phyloP scores from a whole-genome alignment of 345 rosid species.

The Eucalyptus pauciflora region DNA sequence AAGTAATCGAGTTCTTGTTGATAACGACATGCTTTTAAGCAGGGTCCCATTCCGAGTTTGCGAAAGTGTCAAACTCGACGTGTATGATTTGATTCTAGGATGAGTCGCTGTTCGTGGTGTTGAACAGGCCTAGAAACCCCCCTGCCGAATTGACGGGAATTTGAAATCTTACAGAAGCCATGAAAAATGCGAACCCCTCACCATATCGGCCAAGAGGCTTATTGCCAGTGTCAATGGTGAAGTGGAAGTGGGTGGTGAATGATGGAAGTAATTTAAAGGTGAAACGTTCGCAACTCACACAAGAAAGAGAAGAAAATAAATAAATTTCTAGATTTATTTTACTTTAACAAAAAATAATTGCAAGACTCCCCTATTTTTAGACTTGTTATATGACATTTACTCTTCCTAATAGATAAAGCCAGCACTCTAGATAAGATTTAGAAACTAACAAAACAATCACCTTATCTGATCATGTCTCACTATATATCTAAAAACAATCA shows the following conservation, averaged over 20 bases:
- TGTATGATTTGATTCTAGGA: background rate
- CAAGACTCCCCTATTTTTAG: no score
- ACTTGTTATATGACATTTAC: no score
- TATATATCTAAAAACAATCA: no score
- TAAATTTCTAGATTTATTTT: no score
- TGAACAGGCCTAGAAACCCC: conserved; percentile 12
- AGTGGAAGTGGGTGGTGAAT: background rate
- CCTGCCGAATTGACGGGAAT: conserved; percentile 9
- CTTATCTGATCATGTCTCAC: no score
- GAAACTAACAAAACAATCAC: no score
- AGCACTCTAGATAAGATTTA: no score
- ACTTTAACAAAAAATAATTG: no score
- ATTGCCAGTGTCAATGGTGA: background rate
- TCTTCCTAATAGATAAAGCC: no score
- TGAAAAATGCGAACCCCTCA: conserved; percentile 13
- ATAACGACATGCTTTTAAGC: conserved; percentile 4
- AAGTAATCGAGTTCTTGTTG: conserved; percentile 7
- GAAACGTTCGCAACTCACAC: no score
- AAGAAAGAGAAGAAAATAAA: no score
- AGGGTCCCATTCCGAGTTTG: conserved; percentile 15
- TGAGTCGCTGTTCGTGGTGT: background rate
- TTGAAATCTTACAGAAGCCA: conserved; percentile 6
- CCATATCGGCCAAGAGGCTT: background rate
- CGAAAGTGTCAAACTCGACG: conserved; percentile 5
- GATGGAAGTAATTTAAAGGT: no score